These are phyloP conservation scores for Colletotrichum godetiae DNA, from an alignment of 2,329 filamentous ascomycete genomes.

Conservation along the genomic window DNA sequence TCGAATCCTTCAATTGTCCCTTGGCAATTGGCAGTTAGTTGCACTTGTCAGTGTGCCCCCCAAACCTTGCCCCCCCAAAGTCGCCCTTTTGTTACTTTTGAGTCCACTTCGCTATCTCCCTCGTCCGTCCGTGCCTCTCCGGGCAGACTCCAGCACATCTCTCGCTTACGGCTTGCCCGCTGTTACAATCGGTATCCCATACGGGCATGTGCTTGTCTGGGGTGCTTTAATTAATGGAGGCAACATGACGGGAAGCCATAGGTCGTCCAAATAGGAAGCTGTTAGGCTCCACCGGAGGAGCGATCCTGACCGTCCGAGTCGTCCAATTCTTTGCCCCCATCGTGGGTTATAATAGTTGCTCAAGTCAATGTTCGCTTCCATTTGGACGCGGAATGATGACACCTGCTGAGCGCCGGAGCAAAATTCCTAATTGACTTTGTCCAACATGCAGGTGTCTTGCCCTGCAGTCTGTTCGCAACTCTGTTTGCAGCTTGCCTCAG, in stretches of 20 bases:
- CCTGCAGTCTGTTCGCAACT: background rate
- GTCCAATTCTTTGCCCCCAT: background rate
- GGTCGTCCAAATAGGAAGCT: conserved; percentile 1
- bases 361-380: background rate
- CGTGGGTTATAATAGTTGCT: background rate
- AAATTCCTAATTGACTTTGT: conserved; percentile 5
- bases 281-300: background rate
- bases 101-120: conserved; percentile 15
- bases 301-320: background rate
- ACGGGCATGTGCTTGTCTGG: conserved; percentile 24
- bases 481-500: background rate
- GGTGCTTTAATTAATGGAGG: conserved; percentile 3
- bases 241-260: background rate
- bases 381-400: background rate
- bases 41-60: background rate
- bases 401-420: background rate
- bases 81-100: background rate
- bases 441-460: background rate
- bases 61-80: background rate
- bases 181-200: background rate
- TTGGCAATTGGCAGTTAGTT: background rate
- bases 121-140: background rate
- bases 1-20: background rate
- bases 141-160: background rate
- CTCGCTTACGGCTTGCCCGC: background rate